Evolutionary conservation across 2,329 filamentous ascomycete genomes (phyloP).

Genomic region (Emericellopsis cladophorae): DNA sequence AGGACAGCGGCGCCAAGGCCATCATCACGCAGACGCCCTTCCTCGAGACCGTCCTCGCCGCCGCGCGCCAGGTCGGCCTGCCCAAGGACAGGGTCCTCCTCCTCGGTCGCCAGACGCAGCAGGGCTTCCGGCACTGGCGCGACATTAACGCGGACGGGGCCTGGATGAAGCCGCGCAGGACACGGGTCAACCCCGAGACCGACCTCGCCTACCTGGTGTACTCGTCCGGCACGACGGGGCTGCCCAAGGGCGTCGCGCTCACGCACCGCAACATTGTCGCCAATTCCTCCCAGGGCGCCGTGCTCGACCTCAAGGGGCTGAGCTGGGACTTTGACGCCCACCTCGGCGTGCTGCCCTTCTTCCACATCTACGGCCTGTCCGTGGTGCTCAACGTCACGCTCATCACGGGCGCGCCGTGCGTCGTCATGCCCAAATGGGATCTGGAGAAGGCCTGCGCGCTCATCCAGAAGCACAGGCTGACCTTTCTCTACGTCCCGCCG

Average conservation of each 20-base stretch:
- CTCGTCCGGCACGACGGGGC: constrained; percentile 78
- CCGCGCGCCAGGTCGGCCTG: constrained; percentile 59
- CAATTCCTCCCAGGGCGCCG: constrained; percentile 48
- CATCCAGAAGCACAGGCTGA: constrained; percentile 64
- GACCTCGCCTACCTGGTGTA: constrained; percentile 82
- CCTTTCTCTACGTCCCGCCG: constrained; percentile 71
- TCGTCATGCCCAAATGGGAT: constrained; percentile 67
- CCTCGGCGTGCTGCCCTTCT: constrained; percentile 75
- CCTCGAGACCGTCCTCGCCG: constrained; percentile 51
- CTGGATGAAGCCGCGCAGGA: constrained; percentile 37
- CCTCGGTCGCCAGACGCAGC: constrained; percentile 57
- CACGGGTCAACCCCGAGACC: constrained; percentile 51
- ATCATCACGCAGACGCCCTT: constrained; percentile 61
- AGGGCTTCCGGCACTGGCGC: constrained; percentile 58
- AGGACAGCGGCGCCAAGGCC: constrained; percentile 62
- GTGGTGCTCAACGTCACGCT: constrained; percentile 15
- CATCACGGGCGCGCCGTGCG: constrained; percentile 54
- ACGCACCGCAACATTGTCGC: constrained; percentile 72
- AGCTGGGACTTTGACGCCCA: constrained; percentile 58
- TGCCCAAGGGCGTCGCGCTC: constrained; percentile 85
- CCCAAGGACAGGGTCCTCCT: constrained; percentile 60
- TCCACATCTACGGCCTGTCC: constrained; percentile 63
- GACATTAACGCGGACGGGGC: constrained; percentile 48
- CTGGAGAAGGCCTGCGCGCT: constrained; percentile 65
- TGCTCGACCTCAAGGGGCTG: constrained; percentile 38